Evolutionary conservation across 345 rosid species (phyloP).

Genomic region (Hibiscus mutabilis): DNA sequence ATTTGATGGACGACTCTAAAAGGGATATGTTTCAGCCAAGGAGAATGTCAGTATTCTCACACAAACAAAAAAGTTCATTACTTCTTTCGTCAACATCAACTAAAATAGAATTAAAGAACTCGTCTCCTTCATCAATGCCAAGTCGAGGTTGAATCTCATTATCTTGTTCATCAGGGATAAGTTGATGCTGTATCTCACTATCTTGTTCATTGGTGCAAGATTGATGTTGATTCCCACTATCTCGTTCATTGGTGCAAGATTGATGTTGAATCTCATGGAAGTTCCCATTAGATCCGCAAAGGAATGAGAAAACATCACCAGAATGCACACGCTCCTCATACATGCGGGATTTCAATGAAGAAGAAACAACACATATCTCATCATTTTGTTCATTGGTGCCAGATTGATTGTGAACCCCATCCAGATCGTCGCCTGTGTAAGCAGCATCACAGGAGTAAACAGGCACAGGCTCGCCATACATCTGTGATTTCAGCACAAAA

Average conservation of each 20-base stretch:
- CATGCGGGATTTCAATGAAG: not conserved
- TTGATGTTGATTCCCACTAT: too few species aligned
- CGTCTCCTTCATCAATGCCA: not conserved
- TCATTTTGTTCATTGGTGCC: constrained; percentile 7
- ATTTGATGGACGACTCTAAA: not conserved
- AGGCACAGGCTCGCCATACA: not conserved
- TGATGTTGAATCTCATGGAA: too few species aligned
- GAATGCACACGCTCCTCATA: not conserved
- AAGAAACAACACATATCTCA: not conserved
- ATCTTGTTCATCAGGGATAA: not conserved
- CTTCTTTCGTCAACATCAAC: not conserved
- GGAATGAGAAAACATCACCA: not conserved
- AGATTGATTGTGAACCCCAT: constrained; percentile 1
- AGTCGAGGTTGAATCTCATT: not conserved
- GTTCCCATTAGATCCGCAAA: not conserved
- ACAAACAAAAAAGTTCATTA: not conserved
- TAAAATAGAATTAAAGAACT: not conserved
- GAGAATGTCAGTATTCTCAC: not conserved
- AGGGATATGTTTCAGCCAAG: too few species aligned
- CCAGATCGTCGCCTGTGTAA: not conserved
- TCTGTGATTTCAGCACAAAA: not conserved
- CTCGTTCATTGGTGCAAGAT: not conserved
- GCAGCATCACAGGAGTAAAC: not conserved
- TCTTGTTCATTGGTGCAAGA: too few species aligned
- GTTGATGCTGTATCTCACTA: not conserved